These are phyloP conservation scores for Pythium aristosporum DNA, from an alignment of 352 stramenopile species.

Conservation along the genomic window DNA sequence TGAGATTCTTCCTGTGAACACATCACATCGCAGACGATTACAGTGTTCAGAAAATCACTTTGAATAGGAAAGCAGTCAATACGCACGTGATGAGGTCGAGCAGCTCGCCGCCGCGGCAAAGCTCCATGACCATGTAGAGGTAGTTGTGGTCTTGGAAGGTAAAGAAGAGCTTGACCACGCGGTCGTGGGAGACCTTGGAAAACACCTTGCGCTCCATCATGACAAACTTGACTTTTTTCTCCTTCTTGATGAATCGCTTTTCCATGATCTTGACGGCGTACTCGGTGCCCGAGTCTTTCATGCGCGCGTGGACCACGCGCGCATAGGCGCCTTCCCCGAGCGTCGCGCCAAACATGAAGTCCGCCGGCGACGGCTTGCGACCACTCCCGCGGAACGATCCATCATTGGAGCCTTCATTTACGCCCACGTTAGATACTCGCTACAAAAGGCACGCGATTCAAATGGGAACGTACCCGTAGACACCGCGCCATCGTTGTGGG, in stretches of 20 bases:
- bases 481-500: no score
- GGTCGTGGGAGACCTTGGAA: constrained; percentile 85
- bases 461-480: no score
- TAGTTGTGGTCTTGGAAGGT: constrained; percentile 90
- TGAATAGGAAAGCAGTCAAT: background rate
- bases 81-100: constrained; percentile 83
- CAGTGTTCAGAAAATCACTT: background rate
- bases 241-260: constrained; percentile 88
- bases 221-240: constrained; percentile 91
- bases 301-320: constrained; percentile 82
- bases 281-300: constrained; percentile 81
- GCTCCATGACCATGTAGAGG: constrained; percentile 91
- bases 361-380: constrained; percentile 69
- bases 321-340: constrained; percentile 88
- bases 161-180: constrained; percentile 89
- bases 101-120: constrained; percentile 81
- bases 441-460: no score
- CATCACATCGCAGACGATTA: no score
- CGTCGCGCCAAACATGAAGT: constrained; percentile 90
- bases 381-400: constrained; percentile 8
- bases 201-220: constrained; percentile 93
- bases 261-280: constrained; percentile 93
- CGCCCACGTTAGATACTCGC: no score
- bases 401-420: constrained; percentile 8
- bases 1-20: constrained; percentile 66